Percentiles rank a stretch among this genome's conserved stretches.
phyloP scores from a whole-genome alignment of 768 basidiomycete species.

The Russula lepida region DNA sequence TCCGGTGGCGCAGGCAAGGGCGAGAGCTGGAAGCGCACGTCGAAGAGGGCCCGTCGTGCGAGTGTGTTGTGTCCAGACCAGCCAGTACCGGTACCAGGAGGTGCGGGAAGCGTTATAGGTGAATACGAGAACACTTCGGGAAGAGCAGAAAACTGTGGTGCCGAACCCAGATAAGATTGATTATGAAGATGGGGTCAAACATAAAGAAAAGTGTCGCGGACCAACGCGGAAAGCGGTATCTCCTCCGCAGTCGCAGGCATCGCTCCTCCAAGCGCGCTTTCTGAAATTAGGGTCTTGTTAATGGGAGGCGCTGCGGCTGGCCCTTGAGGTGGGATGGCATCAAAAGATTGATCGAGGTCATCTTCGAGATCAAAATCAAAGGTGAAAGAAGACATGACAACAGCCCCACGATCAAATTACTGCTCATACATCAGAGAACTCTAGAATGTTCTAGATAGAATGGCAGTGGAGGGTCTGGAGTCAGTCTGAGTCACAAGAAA shows the following conservation, averaged over 20 bases:
- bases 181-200: neutral
- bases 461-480: too few relatives aligned
- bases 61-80: conserved; percentile 32
- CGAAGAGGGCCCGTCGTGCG: conserved; percentile 81
- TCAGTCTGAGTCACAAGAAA: too few relatives aligned
- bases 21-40: conserved; percentile 90
- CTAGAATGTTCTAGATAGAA: too few relatives aligned
- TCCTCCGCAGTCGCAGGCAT: conserved; percentile 2
- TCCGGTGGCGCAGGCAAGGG: conserved; percentile 31
- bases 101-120: conserved; percentile 44
- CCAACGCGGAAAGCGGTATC: conserved; percentile 26
- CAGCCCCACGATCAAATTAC: too few relatives aligned
- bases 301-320: neutral
- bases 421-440: too few relatives aligned
- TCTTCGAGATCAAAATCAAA: conserved; percentile 60
- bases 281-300: neutral
- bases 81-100: neutral
- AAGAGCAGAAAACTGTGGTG: conserved; percentile 52
- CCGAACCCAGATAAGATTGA: neutral
- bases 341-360: conserved; percentile 26
- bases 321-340: neutral
- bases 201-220: conserved; percentile 24
- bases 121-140: conserved; percentile 78
- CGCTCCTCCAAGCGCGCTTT: neutral
- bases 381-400: conserved; percentile 36